Evolutionary conservation across 768 basidiomycete species (phyloP), one percentile per base, ranked within the genome.

Genomic region (Boletus reticuloceps): DNA sequence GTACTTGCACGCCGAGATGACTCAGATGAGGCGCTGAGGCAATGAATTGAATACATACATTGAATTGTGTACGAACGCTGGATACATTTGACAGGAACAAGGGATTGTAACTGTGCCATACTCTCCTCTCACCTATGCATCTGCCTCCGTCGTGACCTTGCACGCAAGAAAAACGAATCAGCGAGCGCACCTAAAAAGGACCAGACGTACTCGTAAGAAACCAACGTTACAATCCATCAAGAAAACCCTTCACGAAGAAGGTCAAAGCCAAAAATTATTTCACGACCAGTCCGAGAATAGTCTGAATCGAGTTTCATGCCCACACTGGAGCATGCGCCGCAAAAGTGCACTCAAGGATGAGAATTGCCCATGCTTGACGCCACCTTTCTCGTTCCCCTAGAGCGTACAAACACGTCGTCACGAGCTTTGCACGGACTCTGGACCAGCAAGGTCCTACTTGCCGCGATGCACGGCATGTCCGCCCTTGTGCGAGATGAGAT

Each of bases 261-360:
- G 29, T 5, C 13, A 40, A 47, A 32, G 38, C 6, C 6, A 19
- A 39, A 50, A 39, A n/a, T 8, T n/a, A 29, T 29, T 58, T 13
- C 2, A 54, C 22, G 56, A 64, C 67, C 67, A 68, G 68, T 19
- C 57, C 62, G 31, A 68, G 64, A 69, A 48, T 62, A 69, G 69
- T 71, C 68, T 69, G 68, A 71, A 68, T 68, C 65, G 68, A 62
- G 69, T 69, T 69, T 49, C 65, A 60, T 67, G 27, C 57, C 22
- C 54, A 13, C 17, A 1, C 6, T 2, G 29, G 47, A 53, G 46
- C 61, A 40, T 32, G 66, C 47, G 61, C 67, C 47, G 58, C 69
- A 53, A 70, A 69, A 54, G 34, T 55, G 64, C 54, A 70, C 69
- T 70, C 41, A 69, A 68, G 63, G 50, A 55, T 61, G 57, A 61